Conservation (phyloP, 2,329 filamentous ascomycete species). For the Ophiosphaerella narmari region DNA sequence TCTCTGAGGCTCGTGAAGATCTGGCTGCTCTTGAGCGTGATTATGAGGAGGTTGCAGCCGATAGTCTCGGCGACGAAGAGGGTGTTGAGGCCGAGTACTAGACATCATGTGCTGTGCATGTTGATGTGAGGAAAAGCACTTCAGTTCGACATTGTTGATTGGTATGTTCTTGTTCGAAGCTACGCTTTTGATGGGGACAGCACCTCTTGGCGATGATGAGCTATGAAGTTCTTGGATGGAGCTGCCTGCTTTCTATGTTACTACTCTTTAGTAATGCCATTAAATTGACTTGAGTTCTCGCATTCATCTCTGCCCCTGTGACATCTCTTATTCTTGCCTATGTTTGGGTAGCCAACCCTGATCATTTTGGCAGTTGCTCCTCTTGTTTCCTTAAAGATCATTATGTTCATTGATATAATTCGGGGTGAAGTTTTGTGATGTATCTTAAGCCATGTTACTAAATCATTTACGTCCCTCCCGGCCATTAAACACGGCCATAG, state of each 20-base stretch:
- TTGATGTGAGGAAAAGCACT: conserved; percentile 25
- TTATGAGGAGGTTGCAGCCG: conserved; percentile 75
- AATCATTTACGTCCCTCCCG: too few species aligned
- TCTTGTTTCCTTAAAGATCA: too few species aligned
- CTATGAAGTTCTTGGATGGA: conserved; percentile 30
- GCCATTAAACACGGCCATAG: too few species aligned
- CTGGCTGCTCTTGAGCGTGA: conserved; percentile 84
- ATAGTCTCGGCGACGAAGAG: conserved; percentile 65
- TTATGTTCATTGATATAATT: too few species aligned
- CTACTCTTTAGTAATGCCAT: conserved; percentile 35
- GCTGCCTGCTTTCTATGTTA: conserved; percentile 34
- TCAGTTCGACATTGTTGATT: conserved; percentile 34
- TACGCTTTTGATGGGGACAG: conserved; percentile 22
- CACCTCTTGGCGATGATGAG: conserved; percentile 22
- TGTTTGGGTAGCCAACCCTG: too few species aligned
- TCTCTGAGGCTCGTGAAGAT: conserved; percentile 85
- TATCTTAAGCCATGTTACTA: too few species aligned
- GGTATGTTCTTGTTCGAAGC: conserved; percentile 26
- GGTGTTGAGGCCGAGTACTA: conserved; percentile 56
- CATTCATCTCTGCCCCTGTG: too few species aligned
- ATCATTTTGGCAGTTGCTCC: too few species aligned
- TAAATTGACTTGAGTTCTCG: conserved; percentile 9
- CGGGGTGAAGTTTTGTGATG: too few species aligned
- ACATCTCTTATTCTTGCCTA: too few species aligned
- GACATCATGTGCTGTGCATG: conserved; percentile 21